A percentile compares a stretch with the other conserved stretches of the same genome.
phyloP scores from a whole-genome alignment of 2,329 filamentous ascomycete genomes.

The Magnaporthiopsis incrustans region DNA sequence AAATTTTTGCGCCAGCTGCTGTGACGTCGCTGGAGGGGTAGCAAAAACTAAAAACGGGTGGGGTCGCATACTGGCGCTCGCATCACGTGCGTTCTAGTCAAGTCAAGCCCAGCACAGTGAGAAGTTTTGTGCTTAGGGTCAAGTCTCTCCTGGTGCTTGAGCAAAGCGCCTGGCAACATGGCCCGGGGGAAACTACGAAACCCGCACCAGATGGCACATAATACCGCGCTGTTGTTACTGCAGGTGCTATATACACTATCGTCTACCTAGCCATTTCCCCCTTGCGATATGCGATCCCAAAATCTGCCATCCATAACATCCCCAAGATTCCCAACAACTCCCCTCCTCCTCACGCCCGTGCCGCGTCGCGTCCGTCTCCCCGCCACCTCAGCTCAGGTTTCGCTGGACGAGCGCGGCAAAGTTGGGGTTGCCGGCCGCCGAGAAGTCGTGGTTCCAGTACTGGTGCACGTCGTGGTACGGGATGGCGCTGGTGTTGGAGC shows the following conservation, averaged over 20 bases:
- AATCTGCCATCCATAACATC: too few relatives aligned
- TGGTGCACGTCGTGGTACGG: slow-evolving; percentile 34
- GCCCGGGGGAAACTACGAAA: too few relatives aligned
- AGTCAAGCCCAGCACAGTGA: too few relatives aligned
- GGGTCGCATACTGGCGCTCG: not conserved
- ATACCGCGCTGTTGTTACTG: too few relatives aligned
- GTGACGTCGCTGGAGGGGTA: not conserved
- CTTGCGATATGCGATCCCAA: not conserved
- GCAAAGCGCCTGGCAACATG: too few relatives aligned
- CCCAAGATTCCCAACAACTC: too few relatives aligned
- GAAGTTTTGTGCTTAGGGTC: not conserved
- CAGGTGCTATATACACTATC: too few relatives aligned
- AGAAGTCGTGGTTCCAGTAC: slow-evolving; percentile 31
- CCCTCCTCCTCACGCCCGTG: not conserved
- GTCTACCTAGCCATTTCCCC: not conserved
- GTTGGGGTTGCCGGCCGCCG: slow-evolving; percentile 22
- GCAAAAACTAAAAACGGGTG: not conserved
- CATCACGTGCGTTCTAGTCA: not conserved
- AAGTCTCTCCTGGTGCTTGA: too few relatives aligned
- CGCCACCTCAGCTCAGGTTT: not conserved
- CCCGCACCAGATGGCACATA: too few relatives aligned
- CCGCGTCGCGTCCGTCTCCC: not conserved
- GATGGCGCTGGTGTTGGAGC: slow-evolving; percentile 26
- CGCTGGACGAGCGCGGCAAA: slow-evolving; percentile 16
- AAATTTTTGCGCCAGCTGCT: not conserved